Base-by-base conservation (phyloP, 1,284 basidiomycete genomes). In the Ustilago crameri region DNA sequence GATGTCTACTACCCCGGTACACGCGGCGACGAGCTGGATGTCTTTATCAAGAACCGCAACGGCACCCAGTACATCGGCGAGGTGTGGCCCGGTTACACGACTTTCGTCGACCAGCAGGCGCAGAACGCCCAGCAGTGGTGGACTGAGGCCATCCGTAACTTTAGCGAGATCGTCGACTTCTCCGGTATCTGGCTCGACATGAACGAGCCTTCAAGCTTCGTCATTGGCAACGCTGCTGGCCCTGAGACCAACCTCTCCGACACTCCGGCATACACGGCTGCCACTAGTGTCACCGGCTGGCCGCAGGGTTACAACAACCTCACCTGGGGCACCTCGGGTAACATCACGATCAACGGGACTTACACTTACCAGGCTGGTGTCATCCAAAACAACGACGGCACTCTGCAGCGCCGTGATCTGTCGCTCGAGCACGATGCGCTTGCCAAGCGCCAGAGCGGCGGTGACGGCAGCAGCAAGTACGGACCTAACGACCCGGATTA, bases 311-410 rank as follows among this genome's bases (percentile, higher is more conserved):
- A 91, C 76, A 86, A 91, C 70, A 79, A 87, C 22, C 86, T 86
- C 0, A 79, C 87, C 5, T 91, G 85, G 75, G 90, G 90, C 5
- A 65, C 48, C 26, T 90, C 89, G 55, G 90, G 91, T 0, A 92
- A 92, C 75, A 87, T 91, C 74, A 90, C 89, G 4, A 85, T 91
- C 57, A 88, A 91, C 58, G 90, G 90, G 5, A 60, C 22, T 15
- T 65, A 51, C 32, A 76, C 76, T 9, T 78, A 57, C 59, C 42
- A 45, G n/a, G 20, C 27, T 30, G 64, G 64, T 5, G 18, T 56
- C 0, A 48, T 68, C 18, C 64, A 67, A 51, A 73, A 73, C 49
- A 72, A 72, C 42, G 67, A 64, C 14, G 17, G 18, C 12, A 12
- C 40, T 3, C 30, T 30, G 35, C 51, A 52, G 32, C 63, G 51